A percentile compares a stretch with the other conserved stretches of the same genome.
Conservation (phyloP, 2,329 filamentous ascomycete genomes). For the Scleromitrula shiraiana region DNA sequence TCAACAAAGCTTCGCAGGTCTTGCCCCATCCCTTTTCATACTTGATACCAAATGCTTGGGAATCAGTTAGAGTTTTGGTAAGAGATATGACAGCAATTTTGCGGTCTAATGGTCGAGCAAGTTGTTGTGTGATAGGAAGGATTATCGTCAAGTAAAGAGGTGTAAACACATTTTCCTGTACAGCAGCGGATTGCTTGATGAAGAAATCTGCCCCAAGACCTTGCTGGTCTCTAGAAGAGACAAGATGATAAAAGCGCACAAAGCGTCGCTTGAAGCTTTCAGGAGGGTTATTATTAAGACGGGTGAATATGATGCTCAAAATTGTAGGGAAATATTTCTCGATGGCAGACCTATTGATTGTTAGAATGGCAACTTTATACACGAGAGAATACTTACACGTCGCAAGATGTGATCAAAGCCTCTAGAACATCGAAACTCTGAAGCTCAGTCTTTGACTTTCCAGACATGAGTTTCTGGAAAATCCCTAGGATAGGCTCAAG, state of each 20-base stretch:
- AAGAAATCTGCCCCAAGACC: constrained; percentile 92
- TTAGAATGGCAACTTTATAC: constrained; percentile 19
- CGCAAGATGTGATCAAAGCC: constrained; percentile 63
- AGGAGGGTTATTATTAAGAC: constrained; percentile 52
- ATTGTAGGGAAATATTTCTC: constrained; percentile 51
- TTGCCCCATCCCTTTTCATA: constrained; percentile 87
- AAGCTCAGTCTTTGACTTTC: constrained; percentile 55
- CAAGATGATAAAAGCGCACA: constrained; percentile 87
- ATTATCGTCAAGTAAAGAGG: constrained; percentile 82
- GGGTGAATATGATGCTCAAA: constrained; percentile 71
- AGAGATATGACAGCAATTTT: constrained; percentile 91
- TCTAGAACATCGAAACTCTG: constrained; percentile 90
- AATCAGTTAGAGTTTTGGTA: constrained; percentile 85
- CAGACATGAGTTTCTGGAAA: constrained; percentile 80
- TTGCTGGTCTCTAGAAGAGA: constrained; percentile 61
- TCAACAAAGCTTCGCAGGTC: constrained; percentile 82
- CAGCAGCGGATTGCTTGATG: constrained; percentile 70
- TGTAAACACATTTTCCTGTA: constrained; percentile 74
- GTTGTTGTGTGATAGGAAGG: constrained; percentile 79
- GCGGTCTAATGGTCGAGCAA: constrained; percentile 79
- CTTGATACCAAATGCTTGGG: constrained; percentile 69
- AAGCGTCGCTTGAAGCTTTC: constrained; percentile 84
- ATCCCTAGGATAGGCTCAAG: constrained; percentile 86
- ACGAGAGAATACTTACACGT: constrained; percentile 46
- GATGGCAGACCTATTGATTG: constrained; percentile 45